These are phyloP conservation scores for Nannochloropsis salina DNA, from an alignment of 108 stramenopile species.

Conservation along the genomic window DNA sequence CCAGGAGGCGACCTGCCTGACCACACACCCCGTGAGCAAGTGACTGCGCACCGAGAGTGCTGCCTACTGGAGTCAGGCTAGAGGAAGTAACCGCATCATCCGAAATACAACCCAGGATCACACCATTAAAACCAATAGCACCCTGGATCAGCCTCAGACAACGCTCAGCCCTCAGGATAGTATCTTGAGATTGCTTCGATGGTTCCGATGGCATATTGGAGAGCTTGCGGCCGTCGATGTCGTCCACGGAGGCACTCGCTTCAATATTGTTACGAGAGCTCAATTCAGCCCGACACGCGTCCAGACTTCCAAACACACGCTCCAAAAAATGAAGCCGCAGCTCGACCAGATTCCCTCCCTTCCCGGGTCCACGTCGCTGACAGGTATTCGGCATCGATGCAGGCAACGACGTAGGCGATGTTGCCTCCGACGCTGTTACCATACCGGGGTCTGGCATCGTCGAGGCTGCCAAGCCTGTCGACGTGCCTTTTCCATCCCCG, in stretches of 20 bases:
- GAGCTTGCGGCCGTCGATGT: not conserved
- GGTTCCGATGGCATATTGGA: not conserved
- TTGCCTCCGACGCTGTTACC: not conserved
- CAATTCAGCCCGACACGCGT: not conserved
- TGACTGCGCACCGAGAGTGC: too few relatives aligned
- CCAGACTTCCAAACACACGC: constrained; percentile 2
- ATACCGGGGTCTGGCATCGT: not conserved
- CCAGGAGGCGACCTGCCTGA: not conserved
- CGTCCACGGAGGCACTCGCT: not conserved
- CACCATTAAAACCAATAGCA: not conserved
- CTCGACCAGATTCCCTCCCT: not conserved
- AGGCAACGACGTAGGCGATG: not conserved
- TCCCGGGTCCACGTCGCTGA: not conserved
- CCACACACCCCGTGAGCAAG: not conserved
- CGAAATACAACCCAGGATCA: too few relatives aligned
- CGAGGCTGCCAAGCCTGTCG: not conserved
- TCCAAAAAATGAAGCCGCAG: not conserved
- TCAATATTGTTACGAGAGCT: not conserved
- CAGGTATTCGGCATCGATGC: too few relatives aligned
- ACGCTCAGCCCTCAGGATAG: constrained; percentile 17
- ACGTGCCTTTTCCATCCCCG: not conserved
- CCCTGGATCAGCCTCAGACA: not conserved
- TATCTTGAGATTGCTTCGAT: constrained; percentile 1
- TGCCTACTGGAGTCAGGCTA: too few relatives aligned
- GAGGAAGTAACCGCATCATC: too few relatives aligned